Percentiles rank a stretch among this genome's conserved stretches.
phyloP scores from a whole-genome alignment of 192 early-diverging fungal species.

The Coemansia sp. region DNA sequence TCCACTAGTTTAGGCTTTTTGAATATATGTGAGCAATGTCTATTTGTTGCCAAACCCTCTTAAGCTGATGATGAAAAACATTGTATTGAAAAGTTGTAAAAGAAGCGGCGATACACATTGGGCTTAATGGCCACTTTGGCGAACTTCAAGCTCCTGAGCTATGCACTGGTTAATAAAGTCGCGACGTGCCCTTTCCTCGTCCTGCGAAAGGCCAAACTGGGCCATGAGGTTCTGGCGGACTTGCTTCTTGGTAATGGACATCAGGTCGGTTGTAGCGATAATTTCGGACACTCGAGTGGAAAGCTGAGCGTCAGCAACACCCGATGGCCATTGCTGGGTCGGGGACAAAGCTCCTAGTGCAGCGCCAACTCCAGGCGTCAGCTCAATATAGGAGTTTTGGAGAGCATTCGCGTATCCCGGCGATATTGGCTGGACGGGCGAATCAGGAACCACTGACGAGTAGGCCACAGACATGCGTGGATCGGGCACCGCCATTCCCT shows the following conservation, averaged over 20 bases:
- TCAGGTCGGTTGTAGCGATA: constrained; percentile 84
- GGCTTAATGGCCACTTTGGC: constrained; percentile 13
- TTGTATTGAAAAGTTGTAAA: not conserved
- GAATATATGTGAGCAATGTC: no score
- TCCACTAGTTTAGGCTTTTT: not conserved
- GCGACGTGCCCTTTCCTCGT: constrained; percentile 78
- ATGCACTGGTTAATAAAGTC: constrained; percentile 88
- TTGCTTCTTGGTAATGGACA: constrained; percentile 99
- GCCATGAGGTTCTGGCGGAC: constrained; percentile 86
- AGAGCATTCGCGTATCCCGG: constrained; percentile 4
- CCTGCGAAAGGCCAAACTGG: constrained; percentile 63
- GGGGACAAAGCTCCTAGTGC: not conserved
- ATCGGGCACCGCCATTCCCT: constrained; percentile 10
- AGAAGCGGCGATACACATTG: not conserved
- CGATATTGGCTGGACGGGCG: constrained; percentile 5
- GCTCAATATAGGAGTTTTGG: constrained; percentile 1
- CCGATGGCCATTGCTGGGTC: constrained; percentile 43
- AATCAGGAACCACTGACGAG: not conserved
- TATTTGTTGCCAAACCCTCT: no score
- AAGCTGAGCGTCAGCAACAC: constrained; percentile 69
- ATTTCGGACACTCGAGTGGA: constrained; percentile 70
- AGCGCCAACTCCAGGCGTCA: not conserved
- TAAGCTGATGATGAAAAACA: no score
- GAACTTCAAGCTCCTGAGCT: constrained; percentile 48
- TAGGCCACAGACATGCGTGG: constrained; percentile 35